A percentile compares a stretch with the other conserved stretches of the same genome.
Evolutionary conservation across 306 rosid genomes (phyloP).

Genomic region (Myrica gale): DNA sequence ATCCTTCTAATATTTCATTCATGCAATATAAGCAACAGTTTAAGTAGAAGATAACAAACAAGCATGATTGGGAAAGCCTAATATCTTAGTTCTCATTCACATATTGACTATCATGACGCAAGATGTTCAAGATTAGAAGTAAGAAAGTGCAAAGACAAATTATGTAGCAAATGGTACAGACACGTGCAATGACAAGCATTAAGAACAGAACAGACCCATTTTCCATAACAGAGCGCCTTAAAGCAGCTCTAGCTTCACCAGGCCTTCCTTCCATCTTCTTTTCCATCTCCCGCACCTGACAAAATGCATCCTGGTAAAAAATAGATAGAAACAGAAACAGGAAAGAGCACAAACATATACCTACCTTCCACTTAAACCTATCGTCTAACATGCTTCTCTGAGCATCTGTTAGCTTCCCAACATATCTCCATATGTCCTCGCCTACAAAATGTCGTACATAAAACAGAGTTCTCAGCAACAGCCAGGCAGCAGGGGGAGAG

Average conservation of each 20-base stretch:
- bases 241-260: constrained; percentile 90
- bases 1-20: not conserved
- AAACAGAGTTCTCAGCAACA: constrained; percentile 16
- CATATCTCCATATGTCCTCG: constrained; percentile 96
- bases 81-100: not conserved
- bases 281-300: constrained; percentile 93
- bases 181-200: not conserved
- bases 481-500: not conserved
- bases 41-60: not conserved
- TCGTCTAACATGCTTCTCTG: constrained; percentile 98
- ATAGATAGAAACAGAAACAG: constrained; percentile 12
- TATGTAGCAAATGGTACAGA: not conserved
- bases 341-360: constrained; percentile 20
- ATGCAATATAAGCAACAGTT: not conserved
- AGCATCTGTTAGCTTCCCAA: constrained; percentile 95
- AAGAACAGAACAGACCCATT: constrained; percentile 52
- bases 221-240: constrained; percentile 89
- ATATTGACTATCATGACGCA: not conserved
- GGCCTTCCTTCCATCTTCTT: constrained; percentile 97
- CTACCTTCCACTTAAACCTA: constrained; percentile 95
- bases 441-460: constrained; percentile 39
- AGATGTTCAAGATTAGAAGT: not conserved
- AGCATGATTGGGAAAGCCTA: not conserved
- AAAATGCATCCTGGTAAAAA: constrained; percentile 23
- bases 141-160: not conserved